phyloP scores from a whole-genome alignment of 768 basidiomycete genomes.

The Tephrocybe sp. region DNA sequence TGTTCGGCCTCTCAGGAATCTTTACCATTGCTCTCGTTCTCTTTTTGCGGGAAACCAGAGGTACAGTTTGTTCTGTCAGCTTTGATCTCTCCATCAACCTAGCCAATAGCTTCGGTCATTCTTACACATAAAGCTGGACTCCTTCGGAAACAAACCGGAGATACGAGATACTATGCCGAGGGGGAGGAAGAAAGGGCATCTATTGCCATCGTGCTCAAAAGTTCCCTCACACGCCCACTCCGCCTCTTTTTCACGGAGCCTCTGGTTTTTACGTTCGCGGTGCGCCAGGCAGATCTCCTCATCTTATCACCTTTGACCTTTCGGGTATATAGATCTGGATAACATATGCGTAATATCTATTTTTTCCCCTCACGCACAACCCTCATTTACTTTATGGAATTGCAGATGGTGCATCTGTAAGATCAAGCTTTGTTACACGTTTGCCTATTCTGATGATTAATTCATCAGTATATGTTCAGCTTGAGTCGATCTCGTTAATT shows the following conservation, averaged over 20 bases:
- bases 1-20: slow-evolving; percentile 1
- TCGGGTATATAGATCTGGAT: background rate
- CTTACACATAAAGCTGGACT: background rate
- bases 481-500: background rate
- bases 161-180: background rate
- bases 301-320: too few species aligned
- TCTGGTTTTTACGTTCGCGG: slow-evolving; percentile 1
- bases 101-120: background rate
- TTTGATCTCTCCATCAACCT: too few species aligned
- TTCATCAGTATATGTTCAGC: background rate
- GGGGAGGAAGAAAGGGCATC: background rate
- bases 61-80: background rate
- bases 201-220: background rate
- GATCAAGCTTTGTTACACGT: background rate
- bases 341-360: background rate
- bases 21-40: background rate
- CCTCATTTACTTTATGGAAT: background rate
- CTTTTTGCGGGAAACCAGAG: background rate
- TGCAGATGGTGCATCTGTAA: background rate
- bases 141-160: background rate
- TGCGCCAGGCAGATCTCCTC: background rate
- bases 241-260: slow-evolving; percentile 3
- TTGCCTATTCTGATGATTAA: too few species aligned
- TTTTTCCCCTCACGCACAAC: background rate
- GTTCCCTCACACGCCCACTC: background rate